Percentiles rank a stretch among this genome's conserved stretches.
Conservation (phyloP, 495 filamentous ascomycete species). For the Penicillium goetzii region DNA sequence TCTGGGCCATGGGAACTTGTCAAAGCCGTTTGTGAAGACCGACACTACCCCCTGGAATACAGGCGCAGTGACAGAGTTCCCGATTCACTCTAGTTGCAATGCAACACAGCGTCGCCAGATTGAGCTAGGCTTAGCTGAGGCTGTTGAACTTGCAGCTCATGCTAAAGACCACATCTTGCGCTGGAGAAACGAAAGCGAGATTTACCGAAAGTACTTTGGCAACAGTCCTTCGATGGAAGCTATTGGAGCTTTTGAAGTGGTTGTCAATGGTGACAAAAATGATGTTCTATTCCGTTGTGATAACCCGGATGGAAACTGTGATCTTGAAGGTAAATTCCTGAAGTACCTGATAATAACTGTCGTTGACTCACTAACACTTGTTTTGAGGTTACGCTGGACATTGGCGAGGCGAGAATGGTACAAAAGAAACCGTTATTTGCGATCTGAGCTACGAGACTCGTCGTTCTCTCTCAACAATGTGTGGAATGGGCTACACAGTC, state of each 20-base stretch:
- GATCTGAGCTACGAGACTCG: constrained; percentile 54
- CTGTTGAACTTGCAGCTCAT: constrained; percentile 50
- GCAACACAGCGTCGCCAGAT: constrained; percentile 54
- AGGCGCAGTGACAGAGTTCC: constrained; percentile 34
- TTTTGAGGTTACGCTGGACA: constrained; percentile 57
- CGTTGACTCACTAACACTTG: constrained; percentile 9
- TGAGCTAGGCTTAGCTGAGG: constrained; percentile 50
- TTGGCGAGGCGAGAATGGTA: constrained; percentile 61
- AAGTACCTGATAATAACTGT: not conserved
- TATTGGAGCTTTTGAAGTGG: constrained; percentile 56
- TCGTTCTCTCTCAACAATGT: constrained; percentile 54
- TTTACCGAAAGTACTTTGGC: constrained; percentile 63
- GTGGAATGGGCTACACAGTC: constrained; percentile 57
- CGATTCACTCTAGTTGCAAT: constrained; percentile 62
- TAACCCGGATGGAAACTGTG: constrained; percentile 60
- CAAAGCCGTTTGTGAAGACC: constrained; percentile 16
- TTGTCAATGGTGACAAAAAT: constrained; percentile 51
- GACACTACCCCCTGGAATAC: constrained; percentile 25
- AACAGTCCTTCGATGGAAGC: constrained; percentile 49
- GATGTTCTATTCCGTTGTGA: constrained; percentile 60
- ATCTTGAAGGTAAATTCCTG: constrained; percentile 40
- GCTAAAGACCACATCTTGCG: constrained; percentile 53
- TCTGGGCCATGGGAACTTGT: constrained; percentile 3
- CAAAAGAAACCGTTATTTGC: constrained; percentile 65
- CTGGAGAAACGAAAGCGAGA: constrained; percentile 52